phyloP scores from a whole-genome alignment of 805 yeast genomes.

The Wickerhamiella brachini region DNA sequence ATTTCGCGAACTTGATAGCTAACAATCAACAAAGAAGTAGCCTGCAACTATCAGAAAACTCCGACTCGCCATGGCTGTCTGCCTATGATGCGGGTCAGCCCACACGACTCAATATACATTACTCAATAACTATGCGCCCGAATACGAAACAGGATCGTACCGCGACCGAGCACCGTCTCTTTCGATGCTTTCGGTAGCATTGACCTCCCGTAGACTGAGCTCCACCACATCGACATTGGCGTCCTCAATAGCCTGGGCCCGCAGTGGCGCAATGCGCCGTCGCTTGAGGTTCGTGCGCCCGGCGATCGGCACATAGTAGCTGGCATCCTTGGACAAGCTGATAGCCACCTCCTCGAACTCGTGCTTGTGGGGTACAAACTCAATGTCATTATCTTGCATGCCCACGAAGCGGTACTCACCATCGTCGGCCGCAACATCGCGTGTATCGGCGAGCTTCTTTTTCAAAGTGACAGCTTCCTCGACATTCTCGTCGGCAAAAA shows the following conservation, averaged over 20 bases:
- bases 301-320: conserved; percentile 58
- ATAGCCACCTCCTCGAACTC: conserved; percentile 55
- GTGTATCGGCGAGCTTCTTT: conserved; percentile 32
- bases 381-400: conserved; percentile 72
- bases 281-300: conserved; percentile 74
- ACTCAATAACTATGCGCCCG: neutral
- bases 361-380: conserved; percentile 29
- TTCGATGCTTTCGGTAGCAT: conserved; percentile 48
- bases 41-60: too few relatives aligned
- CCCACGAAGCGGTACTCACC: conserved; percentile 11
- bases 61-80: too few relatives aligned
- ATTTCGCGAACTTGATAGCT: too few relatives aligned
- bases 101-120: neutral
- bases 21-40: too few relatives aligned
- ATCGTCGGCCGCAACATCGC: conserved; percentile 21
- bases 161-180: conserved; percentile 57
- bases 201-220: conserved; percentile 55
- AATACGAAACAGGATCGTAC: conserved; percentile 66
- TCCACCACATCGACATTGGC: conserved; percentile 46
- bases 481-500: conserved; percentile 37
- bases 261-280: conserved; percentile 52
- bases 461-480: conserved; percentile 30
- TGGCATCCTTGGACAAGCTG: conserved; percentile 38
- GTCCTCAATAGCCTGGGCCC: conserved; percentile 39
- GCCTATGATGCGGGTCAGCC: too few relatives aligned